A percentile compares a stretch with the other conserved stretches of the same genome.
phyloP scores from a whole-genome alignment of 768 basidiomycete genomes.

The Xerocomellus intermedius region DNA sequence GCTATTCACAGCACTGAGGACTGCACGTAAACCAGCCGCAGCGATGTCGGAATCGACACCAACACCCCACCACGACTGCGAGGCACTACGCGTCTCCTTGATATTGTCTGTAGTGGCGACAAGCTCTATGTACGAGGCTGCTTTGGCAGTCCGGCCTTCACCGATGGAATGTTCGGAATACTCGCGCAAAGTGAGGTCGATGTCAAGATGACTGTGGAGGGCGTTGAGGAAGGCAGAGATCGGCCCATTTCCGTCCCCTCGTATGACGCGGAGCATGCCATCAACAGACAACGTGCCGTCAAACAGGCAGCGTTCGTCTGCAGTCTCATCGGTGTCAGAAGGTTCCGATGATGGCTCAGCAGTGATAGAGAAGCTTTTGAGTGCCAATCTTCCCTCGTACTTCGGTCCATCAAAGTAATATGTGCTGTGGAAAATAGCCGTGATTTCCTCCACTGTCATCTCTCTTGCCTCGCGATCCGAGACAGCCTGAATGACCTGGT shows the following conservation, averaged over 20 bases:
- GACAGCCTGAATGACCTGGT: constrained; percentile 86
- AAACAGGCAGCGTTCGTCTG: constrained; percentile 75
- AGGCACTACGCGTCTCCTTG: constrained; percentile 63
- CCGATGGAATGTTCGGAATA: constrained; percentile 95
- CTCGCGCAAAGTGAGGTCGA: constrained; percentile 83
- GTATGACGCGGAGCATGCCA: constrained; percentile 76
- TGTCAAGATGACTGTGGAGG: constrained; percentile 74
- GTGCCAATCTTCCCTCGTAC: constrained; percentile 76
- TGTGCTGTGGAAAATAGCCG: constrained; percentile 75
- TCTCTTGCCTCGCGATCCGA: constrained; percentile 95
- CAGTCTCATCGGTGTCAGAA: constrained; percentile 46
- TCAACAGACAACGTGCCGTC: constrained; percentile 87
- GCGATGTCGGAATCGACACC: constrained; percentile 91
- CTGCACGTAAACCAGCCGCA: constrained; percentile 84
- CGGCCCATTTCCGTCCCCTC: constrained; percentile 95
- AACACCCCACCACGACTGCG: constrained; percentile 91
- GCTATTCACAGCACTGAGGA: constrained; percentile 84
- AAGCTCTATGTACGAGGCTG: constrained; percentile 93
- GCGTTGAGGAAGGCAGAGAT: constrained; percentile 91
- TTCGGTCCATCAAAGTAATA: constrained; percentile 84
- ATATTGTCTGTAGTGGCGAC: constrained; percentile 52
- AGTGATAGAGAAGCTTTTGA: constrained; percentile 82
- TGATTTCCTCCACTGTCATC: constrained; percentile 95
- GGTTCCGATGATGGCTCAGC: constrained; percentile 51
- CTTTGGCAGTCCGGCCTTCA: constrained; percentile 80